These are phyloP conservation scores for sorghum (Sorghum bicolor) DNA, from an alignment of 176 grass and related monocot genomes.

Conservation along the genomic window Sorghum_bicolor_NCBIv3 NC_012870.2:24541001-24541500, in stretches of 20 bases:
- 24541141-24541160: background rate
- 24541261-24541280: background rate
- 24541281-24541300: background rate
- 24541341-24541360: background rate
- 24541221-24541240: background rate
- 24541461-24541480: constrained; percentile 73
- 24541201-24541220: background rate
- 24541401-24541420: background rate
- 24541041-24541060: constrained; percentile 11
- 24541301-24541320: background rate
- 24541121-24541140: background rate
- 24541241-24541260: background rate
- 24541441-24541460: constrained; percentile 69
- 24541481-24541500: constrained; percentile 77
- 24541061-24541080: background rate
- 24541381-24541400: background rate
- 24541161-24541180: background rate
- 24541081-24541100: background rate
- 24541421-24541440: constrained; percentile 58
- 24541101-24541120: background rate
- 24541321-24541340: background rate
- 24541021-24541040: background rate
- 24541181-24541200: background rate
- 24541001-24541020: background rate
- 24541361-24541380: constrained; percentile 15